Percentiles rank a stretch among this genome's conserved stretches.
Conservation (phyloP, 305 asterid genomes). For the Fraxinus greggii region DNA sequence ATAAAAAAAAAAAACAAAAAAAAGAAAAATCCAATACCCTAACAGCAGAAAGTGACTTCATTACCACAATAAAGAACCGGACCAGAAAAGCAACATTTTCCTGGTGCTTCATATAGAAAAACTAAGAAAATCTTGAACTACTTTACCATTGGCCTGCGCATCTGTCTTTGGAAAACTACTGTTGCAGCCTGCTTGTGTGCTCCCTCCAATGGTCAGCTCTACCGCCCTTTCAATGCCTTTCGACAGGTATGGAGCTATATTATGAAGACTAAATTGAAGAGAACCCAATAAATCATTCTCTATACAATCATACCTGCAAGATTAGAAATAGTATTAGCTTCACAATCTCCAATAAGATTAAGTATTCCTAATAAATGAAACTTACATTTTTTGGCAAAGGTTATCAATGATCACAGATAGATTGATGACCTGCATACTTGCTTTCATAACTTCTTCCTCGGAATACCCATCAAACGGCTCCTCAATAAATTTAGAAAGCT, state of each 20-base stretch:
- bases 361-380: not conserved
- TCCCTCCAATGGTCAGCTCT: slow-evolving; percentile 48
- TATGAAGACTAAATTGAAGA: slow-evolving; percentile 52
- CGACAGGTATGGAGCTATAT: slow-evolving; percentile 73
- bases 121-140: slow-evolving; percentile 9
- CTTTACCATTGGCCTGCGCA: slow-evolving; percentile 50
- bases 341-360: slow-evolving; percentile 1
- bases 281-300: slow-evolving; percentile 75
- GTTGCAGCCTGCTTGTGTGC: slow-evolving; percentile 30
- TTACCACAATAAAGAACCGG: not conserved
- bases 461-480: slow-evolving; percentile 56
- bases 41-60: not conserved
- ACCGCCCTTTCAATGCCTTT: slow-evolving; percentile 76
- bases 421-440: slow-evolving; percentile 75
- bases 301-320: slow-evolving; percentile 78
- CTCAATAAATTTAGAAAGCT: slow-evolving; percentile 71
- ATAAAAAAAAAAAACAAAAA: too few relatives aligned
- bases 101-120: not conserved
- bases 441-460: slow-evolving; percentile 48
- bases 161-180: slow-evolving; percentile 32
- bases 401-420: slow-evolving; percentile 58
- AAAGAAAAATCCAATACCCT: not conserved
- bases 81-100: not conserved
- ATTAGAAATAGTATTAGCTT: slow-evolving; percentile 25
- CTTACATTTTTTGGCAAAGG: slow-evolving; percentile 81